These are phyloP conservation scores for Nidularia pulvinata DNA, from an alignment of 768 basidiomycete species.

Conservation along the genomic window DNA sequence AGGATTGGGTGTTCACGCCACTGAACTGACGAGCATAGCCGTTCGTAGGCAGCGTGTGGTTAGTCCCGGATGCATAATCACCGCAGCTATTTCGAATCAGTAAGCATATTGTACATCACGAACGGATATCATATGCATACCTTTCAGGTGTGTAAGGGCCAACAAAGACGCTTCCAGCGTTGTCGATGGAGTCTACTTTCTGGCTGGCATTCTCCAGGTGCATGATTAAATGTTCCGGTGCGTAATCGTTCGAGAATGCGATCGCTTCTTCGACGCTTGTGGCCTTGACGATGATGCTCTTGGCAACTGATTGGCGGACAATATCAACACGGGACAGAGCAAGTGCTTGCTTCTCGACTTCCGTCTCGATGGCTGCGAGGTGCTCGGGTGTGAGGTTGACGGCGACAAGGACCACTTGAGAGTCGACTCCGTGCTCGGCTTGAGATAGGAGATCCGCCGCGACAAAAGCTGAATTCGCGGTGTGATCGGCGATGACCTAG, in stretches of 20 bases:
- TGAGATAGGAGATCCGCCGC: constrained; percentile 97
- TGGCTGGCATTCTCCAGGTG: constrained; percentile 77
- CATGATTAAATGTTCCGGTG: constrained; percentile 96
- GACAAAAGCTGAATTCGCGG: constrained; percentile 86
- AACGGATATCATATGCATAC: constrained; percentile 34
- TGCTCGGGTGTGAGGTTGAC: constrained; percentile 63
- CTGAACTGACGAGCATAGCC: constrained; percentile 98
- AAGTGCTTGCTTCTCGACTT: constrained; percentile 86
- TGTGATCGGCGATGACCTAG: constrained; percentile 92
- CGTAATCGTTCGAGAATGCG: constrained; percentile 94
- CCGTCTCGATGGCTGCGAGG: constrained; percentile 75
- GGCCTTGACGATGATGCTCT: constrained; percentile 87
- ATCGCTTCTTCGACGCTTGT: constrained; percentile 74
- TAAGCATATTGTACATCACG: constrained; percentile 2
- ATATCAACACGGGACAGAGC: constrained; percentile 90
- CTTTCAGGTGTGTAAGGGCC: constrained; percentile 96
- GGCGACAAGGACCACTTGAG: constrained; percentile 93
- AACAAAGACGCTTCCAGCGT: constrained; percentile 97
- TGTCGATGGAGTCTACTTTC: constrained; percentile 69
- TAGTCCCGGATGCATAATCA: constrained; percentile 98
- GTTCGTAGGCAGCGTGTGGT: constrained; percentile 96
- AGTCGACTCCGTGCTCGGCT: constrained; percentile 98
- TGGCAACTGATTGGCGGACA: constrained; percentile 83
- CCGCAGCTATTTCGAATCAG: constrained; percentile 67
- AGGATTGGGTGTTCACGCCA: constrained; percentile 95